These are phyloP conservation scores for Lactifluus piperatus DNA, from an alignment of 768 basidiomycete species.

Conservation along the genomic window DNA sequence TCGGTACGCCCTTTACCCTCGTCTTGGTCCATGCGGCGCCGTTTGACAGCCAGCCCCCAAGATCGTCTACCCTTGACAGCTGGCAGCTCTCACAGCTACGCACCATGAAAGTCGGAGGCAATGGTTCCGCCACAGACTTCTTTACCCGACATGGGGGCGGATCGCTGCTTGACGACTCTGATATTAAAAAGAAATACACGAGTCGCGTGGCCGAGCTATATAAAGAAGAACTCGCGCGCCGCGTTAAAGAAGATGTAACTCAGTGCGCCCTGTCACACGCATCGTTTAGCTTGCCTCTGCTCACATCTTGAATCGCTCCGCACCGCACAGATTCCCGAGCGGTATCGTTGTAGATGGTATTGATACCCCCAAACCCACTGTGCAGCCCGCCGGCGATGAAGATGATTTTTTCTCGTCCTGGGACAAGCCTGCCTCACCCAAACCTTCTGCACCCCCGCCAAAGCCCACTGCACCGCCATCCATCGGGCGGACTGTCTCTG, in stretches of 20 bases:
- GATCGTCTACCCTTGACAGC: slow-evolving; percentile 92
- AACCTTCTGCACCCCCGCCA: slow-evolving; percentile 23
- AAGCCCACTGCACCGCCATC: slow-evolving; percentile 10
- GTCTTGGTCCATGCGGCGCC: background rate
- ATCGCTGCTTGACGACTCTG: slow-evolving; percentile 57
- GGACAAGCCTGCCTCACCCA: slow-evolving; percentile 63
- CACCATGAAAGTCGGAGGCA: slow-evolving; percentile 95
- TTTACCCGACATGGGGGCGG: slow-evolving; percentile 81
- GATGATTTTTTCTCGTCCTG: slow-evolving; percentile 97
- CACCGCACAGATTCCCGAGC: slow-evolving; percentile 52
- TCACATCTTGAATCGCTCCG: background rate
- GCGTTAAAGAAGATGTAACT: slow-evolving; percentile 66
- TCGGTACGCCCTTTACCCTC: slow-evolving; percentile 42
- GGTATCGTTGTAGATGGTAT: slow-evolving; percentile 81
- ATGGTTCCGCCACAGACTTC: slow-evolving; percentile 78
- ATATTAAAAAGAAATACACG: slow-evolving; percentile 86
- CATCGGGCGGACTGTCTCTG: slow-evolving; percentile 15
- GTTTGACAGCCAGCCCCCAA: slow-evolving; percentile 26
- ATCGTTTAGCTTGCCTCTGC: background rate
- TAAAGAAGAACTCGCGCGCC: slow-evolving; percentile 80
- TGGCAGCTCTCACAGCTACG: slow-evolving; percentile 91
- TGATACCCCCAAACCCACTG: slow-evolving; percentile 34
- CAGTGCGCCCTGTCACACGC: slow-evolving; percentile 39
- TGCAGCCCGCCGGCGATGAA: slow-evolving; percentile 38
- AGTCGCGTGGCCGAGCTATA: slow-evolving; percentile 79